Conservation (phyloP, 345 rosid species). For the Lepidium africanum region DNA sequence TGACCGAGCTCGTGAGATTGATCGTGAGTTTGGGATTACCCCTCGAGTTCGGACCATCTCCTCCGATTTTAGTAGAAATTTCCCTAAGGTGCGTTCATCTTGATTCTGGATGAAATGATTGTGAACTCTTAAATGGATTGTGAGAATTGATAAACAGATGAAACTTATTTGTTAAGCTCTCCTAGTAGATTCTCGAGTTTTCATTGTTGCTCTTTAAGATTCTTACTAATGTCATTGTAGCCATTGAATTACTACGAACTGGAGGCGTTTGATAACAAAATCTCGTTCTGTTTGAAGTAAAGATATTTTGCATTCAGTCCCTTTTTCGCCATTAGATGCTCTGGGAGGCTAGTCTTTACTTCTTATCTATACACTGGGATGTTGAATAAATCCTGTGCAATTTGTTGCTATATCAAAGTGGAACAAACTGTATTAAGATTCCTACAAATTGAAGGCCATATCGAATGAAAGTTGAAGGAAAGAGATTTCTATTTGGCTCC, state of each 20-base stretch:
- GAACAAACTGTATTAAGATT: too few relatives aligned
- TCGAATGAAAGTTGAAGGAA: too few relatives aligned
- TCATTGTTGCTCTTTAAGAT: not conserved
- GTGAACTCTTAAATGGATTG: not conserved
- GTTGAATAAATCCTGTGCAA: not conserved
- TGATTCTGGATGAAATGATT: not conserved
- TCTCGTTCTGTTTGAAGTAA: not conserved
- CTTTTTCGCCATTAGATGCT: not conserved
- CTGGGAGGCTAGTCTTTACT: not conserved
- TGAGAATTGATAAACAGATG: conserved; percentile 2
- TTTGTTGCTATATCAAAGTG: not conserved
- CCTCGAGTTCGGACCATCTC: conserved; percentile 56
- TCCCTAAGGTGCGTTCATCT: conserved; percentile 59
- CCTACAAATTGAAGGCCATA: too few relatives aligned
- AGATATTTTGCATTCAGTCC: not conserved
- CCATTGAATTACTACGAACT: not conserved
- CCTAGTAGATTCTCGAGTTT: not conserved
- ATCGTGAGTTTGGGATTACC: conserved; percentile 63
- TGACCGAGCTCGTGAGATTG: conserved; percentile 65
- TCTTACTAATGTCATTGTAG: not conserved
- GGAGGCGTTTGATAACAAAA: too few relatives aligned
- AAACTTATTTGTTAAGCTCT: not conserved
- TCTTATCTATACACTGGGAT: not conserved
- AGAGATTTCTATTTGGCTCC: too few relatives aligned
- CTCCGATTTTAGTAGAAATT: conserved; percentile 67